A percentile compares a stretch with the other conserved stretches of the same genome.
These are phyloP conservation scores for Circinella umbellata DNA, from an alignment of 371 early-diverging fungal genomes.

Conservation along the genomic window DNA sequence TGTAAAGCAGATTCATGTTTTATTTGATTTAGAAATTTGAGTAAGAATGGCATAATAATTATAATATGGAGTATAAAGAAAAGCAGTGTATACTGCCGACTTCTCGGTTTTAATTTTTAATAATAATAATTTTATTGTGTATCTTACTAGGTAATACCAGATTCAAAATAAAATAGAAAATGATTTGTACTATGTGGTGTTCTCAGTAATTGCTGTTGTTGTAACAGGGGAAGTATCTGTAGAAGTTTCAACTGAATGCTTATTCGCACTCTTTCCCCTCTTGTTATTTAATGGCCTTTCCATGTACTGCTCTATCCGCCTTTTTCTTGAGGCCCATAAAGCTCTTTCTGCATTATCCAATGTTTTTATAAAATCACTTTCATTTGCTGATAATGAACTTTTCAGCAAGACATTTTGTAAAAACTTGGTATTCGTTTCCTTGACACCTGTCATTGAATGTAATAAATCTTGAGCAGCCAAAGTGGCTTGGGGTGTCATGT, in stretches of 20 bases:
- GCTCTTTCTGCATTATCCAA: constrained; percentile 3
- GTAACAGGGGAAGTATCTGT: not conserved
- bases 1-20: constrained; percentile 25
- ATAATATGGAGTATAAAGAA: not conserved
- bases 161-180: too few species aligned
- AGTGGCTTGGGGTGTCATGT: constrained; percentile 4
- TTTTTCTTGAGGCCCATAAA: constrained; percentile 5
- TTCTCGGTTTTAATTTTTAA: not conserved
- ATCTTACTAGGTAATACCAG: not conserved
- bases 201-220: not conserved
- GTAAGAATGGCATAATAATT: constrained; percentile 21
- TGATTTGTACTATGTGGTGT: too few species aligned
- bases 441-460: not conserved
- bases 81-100: not conserved
- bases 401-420: not conserved
- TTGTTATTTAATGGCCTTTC: not conserved
- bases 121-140: not conserved
- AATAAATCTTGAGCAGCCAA: constrained; percentile 6
- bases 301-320: not conserved
- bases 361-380: constrained; percentile 6
- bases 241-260: too few species aligned
- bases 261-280: not conserved
- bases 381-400: constrained; percentile 8
- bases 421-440: not conserved
- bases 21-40: constrained; percentile 20